phyloP scores from a whole-genome alignment of 2,329 filamentous ascomycete species.

The Delphinella strobiligena region DNA sequence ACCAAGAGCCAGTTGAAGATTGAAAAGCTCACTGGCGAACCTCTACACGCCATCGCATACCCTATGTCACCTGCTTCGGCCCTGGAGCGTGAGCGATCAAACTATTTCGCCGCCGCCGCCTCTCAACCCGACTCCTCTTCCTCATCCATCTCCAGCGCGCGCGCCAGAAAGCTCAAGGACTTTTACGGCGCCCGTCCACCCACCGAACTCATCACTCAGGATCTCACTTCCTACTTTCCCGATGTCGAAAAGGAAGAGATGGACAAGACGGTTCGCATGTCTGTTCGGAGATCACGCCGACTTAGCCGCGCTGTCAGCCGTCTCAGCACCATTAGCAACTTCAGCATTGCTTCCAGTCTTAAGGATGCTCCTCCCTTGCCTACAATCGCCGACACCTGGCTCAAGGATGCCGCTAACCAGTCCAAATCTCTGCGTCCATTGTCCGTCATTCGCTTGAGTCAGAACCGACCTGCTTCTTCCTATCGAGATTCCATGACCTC shows the following conservation, averaged over 20 bases:
- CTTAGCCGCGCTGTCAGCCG: constrained; percentile 88
- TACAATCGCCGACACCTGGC: constrained; percentile 88
- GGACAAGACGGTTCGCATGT: constrained; percentile 87
- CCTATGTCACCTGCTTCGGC: constrained; percentile 70
- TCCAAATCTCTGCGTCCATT: constrained; percentile 42
- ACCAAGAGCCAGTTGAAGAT: constrained; percentile 77
- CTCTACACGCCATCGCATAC: constrained; percentile 72
- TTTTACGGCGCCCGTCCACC: constrained; percentile 90
- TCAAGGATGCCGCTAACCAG: constrained; percentile 43
- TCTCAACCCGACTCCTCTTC: constrained; percentile 10
- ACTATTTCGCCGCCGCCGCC: constrained; percentile 33
- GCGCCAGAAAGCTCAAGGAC: constrained; percentile 50
- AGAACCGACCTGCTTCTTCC: constrained; percentile 37
- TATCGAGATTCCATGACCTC: constrained; percentile 85
- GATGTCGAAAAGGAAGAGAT: constrained; percentile 90
- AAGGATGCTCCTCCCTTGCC: constrained; percentile 91
- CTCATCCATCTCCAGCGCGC: constrained; percentile 15
- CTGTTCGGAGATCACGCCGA: constrained; percentile 77
- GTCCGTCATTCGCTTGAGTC: constrained; percentile 46
- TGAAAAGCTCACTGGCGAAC: constrained; percentile 79
- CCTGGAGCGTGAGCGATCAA: constrained; percentile 49
- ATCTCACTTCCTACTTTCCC: constrained; percentile 93
- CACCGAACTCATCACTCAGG: constrained; percentile 93
- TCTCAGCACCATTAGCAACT: constrained; percentile 83
- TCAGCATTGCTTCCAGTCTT: constrained; percentile 84